Base-by-base conservation (phyloP, 2,329 filamentous ascomycete genomes). In the Colletotrichum sp. region DNA sequence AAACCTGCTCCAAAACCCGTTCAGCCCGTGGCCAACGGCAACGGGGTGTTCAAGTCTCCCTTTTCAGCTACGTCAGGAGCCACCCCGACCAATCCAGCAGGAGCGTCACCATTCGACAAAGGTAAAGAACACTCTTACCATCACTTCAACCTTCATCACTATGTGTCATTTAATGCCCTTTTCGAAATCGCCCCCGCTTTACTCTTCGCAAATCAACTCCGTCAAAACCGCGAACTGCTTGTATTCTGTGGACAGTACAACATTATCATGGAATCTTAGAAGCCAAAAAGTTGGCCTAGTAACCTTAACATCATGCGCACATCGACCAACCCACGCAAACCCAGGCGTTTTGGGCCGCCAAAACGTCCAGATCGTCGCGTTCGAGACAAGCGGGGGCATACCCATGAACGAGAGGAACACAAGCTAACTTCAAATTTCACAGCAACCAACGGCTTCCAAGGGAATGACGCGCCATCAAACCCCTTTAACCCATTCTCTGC, bases 401-500 rank as follows among this genome's bases (percentile, higher is more conserved):
- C 24, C 44, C 13, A 65, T 21, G 2, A 32, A 28, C 44, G 24
- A 64, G 44, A 55, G 49, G 71, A 65, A 69, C n/a, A 24, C 8
- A 62, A 49, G 74, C 74, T 76, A 76, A 76, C 59, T 34, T 73
- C 24, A 26, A 36, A 49, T 64, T 21, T 64, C 59, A 26, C 59
- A 76, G 74, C 74, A 65, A 34, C 71, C 6, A 49, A 60, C 30
- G 71, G 64, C 57, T 21, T 60, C 24, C 72, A 36, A 26, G 62
- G 26, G 12, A 30, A 26, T 6, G 21, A 57, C 16, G 55, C 71
- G 8, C 57, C 32, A 8, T 34, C 59, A 18, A 66, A n/a, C 34
- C 68, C 68, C 8, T 75, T 75, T 26, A 75, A 75, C 21, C 72
- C 72, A 16, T 75, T 75, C 62, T 66, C 72, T 24, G 30, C 70